phyloP scores from a whole-genome alignment of 1,284 basidiomycete genomes.

The Apiotrichum domesticum region DNA sequence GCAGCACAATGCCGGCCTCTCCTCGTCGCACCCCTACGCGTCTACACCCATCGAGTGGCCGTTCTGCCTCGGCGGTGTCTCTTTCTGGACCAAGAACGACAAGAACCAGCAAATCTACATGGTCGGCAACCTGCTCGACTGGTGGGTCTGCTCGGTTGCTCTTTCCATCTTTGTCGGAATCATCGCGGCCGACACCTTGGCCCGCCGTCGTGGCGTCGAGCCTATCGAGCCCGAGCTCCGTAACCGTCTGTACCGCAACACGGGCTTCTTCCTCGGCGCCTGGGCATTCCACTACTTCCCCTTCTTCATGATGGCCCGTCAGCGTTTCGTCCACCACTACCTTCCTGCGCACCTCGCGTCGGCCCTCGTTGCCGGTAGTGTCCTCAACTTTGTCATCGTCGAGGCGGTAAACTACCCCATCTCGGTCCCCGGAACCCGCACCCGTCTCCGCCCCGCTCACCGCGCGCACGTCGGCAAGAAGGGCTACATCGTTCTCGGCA shows the following conservation, averaged over 20 bases:
- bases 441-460: slow-evolving; percentile 56
- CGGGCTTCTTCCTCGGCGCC: slow-evolving; percentile 87
- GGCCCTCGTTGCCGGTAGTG: slow-evolving; percentile 80
- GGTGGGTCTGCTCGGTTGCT: slow-evolving; percentile 87
- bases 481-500: slow-evolving; percentile 52
- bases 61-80: slow-evolving; percentile 89
- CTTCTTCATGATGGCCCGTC: slow-evolving; percentile 96
- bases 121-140: slow-evolving; percentile 87
- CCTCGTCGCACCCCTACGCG: slow-evolving; percentile 91
- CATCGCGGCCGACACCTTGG: slow-evolving; percentile 79
- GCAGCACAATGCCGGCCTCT: slow-evolving; percentile 94
- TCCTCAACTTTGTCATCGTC: slow-evolving; percentile 84
- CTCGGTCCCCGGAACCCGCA: slow-evolving; percentile 59
- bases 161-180: slow-evolving; percentile 85
- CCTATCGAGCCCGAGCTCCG: slow-evolving; percentile 81
- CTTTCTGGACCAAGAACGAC: slow-evolving; percentile 90
- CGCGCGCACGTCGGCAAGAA: slow-evolving; percentile 63
- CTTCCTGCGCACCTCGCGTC: slow-evolving; percentile 90
- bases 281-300: slow-evolving; percentile 97
- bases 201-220: slow-evolving; percentile 72
- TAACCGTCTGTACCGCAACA: slow-evolving; percentile 87
- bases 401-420: slow-evolving; percentile 92
- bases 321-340: slow-evolving; percentile 97
- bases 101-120: slow-evolving; percentile 90
- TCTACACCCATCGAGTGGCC: slow-evolving; percentile 96